Evolutionary conservation across 83 land plant species (phyloP).

Genomic region (Thuja plicata): DNA sequence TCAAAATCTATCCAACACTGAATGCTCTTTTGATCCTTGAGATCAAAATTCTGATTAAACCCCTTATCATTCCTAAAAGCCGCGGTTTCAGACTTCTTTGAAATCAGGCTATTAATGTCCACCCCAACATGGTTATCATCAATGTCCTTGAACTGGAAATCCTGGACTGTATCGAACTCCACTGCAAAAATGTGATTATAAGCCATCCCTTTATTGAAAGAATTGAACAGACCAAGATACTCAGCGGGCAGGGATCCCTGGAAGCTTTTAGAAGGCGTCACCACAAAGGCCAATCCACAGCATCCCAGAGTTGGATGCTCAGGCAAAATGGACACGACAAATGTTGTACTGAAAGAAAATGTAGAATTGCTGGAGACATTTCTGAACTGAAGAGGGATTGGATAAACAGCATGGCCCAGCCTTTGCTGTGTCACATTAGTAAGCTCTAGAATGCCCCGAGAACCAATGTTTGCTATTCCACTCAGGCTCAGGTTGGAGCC

Average conservation of each 20-base stretch:
- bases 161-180: constrained; percentile 22
- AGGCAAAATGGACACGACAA: too few species aligned
- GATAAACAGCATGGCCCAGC: too few species aligned
- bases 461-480: constrained; percentile 32
- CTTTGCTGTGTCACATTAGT: too few species aligned
- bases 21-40: constrained; percentile 23
- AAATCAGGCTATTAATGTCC: too few species aligned
- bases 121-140: background rate
- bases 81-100: too few species aligned
- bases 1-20: constrained; percentile 47
- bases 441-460: background rate
- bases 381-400: too few species aligned
- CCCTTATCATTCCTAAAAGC: too few species aligned
- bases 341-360: too few species aligned
- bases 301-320: too few species aligned
- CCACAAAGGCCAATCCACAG: too few species aligned
- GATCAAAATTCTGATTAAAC: constrained; percentile 7
- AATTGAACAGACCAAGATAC: constrained; percentile 28
- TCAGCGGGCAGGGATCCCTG: background rate
- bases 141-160: background rate
- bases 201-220: constrained; percentile 14
- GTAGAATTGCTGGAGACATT: too few species aligned
- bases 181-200: constrained; percentile 31
- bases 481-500: constrained; percentile 16
- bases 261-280: constrained; percentile 10